Percentiles rank a stretch among this genome's conserved stretches.
Evolutionary conservation across 2,329 filamentous ascomycete genomes (phyloP).

Genomic region (Verticillium tricorpus): DNA sequence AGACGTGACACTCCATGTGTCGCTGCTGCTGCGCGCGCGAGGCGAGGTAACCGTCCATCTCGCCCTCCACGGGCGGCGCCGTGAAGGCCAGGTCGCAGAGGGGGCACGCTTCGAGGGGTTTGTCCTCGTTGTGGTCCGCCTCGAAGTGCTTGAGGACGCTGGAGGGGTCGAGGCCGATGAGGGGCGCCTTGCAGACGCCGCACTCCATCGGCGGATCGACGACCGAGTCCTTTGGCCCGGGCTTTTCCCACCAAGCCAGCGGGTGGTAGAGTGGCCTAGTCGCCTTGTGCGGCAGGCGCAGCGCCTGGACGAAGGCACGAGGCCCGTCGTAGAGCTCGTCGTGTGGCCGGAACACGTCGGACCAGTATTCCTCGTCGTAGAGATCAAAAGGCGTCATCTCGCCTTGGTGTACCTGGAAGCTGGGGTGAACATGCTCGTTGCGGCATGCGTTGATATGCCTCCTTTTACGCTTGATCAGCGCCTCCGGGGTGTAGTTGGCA

Average conservation of each 20-base stretch:
- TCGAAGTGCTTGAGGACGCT: conserved; percentile 12
- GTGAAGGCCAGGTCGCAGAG: conserved; percentile 10
- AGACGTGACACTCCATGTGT: conserved; percentile 15
- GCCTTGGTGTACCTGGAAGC: background rate
- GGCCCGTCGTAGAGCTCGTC: conserved; percentile 10
- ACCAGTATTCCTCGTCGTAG: conserved; percentile 8
- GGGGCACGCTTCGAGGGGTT: conserved; percentile 7
- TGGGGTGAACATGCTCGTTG: background rate
- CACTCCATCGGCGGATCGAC: conserved; percentile 11
- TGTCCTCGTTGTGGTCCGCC: conserved; percentile 5
- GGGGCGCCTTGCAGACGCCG: conserved; percentile 5
- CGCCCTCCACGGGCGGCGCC: conserved; percentile 2
- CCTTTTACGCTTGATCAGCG: background rate
- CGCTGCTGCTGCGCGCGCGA: conserved; percentile 5
- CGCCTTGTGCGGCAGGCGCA: background rate
- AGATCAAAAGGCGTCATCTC: conserved; percentile 10
- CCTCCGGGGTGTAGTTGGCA: background rate
- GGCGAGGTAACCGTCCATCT: background rate
- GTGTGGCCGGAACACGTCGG: background rate
- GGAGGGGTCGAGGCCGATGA: conserved; percentile 9
- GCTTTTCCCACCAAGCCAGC: conserved; percentile 10
- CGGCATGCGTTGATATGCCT: conserved; percentile 7
- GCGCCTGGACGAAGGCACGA: background rate
- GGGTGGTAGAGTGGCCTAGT: conserved; percentile 4
- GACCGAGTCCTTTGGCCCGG: conserved; percentile 1